Conservation (phyloP, 805 yeast genomes). For the Metschnikowia orientalis region DNA sequence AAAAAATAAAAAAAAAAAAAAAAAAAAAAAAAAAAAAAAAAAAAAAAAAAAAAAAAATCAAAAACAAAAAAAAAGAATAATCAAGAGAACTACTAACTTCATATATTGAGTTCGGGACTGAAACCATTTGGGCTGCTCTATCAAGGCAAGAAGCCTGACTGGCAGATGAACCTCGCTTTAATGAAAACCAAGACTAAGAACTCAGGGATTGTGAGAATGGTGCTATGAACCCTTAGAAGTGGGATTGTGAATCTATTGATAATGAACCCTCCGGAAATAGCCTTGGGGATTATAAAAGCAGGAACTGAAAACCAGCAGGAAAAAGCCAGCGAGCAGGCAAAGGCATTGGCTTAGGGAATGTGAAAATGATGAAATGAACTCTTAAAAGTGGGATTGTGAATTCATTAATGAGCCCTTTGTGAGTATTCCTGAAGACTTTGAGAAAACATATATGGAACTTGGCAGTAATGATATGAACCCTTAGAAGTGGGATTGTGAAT, state of each 20-base stretch:
- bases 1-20: neutral
- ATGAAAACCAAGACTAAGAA: neutral
- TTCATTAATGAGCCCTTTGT: slow-evolving; percentile 1
- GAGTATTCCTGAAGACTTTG: neutral
- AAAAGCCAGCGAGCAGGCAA: neutral
- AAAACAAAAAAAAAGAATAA: neutral
- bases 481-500: slow-evolving; percentile 1
- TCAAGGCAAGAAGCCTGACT: too few relatives aligned
- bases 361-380: too few relatives aligned
- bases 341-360: neutral
- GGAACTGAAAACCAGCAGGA: neutral
- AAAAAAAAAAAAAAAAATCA: neutral
- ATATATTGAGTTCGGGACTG: too few relatives aligned
- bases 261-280: neutral
- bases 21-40: neutral
- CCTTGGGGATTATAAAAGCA: too few relatives aligned
- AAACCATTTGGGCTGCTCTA: too few relatives aligned
- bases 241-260: neutral
- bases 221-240: neutral
- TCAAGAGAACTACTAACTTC: too few relatives aligned
- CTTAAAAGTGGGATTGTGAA: neutral
- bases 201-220: slow-evolving; percentile 1
- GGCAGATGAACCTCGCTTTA: neutral
- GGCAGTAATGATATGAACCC: slow-evolving; percentile 2
- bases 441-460: too few relatives aligned